phyloP scores from a whole-genome alignment of 2,329 filamentous ascomycete genomes.

The Bipolaris victoriae region DNA sequence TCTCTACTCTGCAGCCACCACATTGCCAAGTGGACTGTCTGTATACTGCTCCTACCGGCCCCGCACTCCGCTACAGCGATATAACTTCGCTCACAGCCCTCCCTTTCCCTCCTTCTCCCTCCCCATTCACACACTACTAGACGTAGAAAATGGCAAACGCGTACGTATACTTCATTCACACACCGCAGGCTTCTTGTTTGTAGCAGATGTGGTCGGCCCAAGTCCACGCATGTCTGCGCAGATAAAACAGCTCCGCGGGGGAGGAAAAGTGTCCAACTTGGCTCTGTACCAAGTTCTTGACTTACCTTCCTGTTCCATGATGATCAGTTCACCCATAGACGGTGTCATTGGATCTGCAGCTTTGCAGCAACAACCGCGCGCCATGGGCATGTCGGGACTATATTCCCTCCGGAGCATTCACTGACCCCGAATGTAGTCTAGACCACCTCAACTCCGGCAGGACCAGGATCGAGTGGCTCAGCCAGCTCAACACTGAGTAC shows the following conservation, averaged over 20 bases:
- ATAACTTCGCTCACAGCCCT: slow-evolving; percentile 17
- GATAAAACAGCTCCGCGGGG: background rate
- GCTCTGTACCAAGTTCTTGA: background rate
- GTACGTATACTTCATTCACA: slow-evolving; percentile 52
- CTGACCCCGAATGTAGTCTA: slow-evolving; percentile 30
- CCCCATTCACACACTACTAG: slow-evolving; percentile 3
- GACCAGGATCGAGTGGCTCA: slow-evolving; percentile 72
- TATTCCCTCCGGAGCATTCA: background rate
- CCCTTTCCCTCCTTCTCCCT: slow-evolving; percentile 1
- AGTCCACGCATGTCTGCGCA: background rate
- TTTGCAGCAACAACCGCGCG: background rate
- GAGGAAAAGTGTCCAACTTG: background rate
- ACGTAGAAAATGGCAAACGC: slow-evolving; percentile 67
- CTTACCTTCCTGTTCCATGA: background rate
- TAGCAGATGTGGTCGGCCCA: background rate
- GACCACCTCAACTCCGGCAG: slow-evolving; percentile 81
- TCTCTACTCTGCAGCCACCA: slow-evolving; percentile 5
- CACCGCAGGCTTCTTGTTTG: background rate
- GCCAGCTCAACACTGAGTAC: slow-evolving; percentile 87
- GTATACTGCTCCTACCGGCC: slow-evolving; percentile 23
- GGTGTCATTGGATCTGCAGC: background rate
- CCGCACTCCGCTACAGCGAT: slow-evolving; percentile 21
- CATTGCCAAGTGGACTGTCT: slow-evolving; percentile 20
- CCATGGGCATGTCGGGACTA: background rate
- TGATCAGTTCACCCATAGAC: background rate